These are phyloP conservation scores for Phytophthora macrochlamydospora DNA, from an alignment of 352 stramenopile genomes.

Conservation along the genomic window DNA sequence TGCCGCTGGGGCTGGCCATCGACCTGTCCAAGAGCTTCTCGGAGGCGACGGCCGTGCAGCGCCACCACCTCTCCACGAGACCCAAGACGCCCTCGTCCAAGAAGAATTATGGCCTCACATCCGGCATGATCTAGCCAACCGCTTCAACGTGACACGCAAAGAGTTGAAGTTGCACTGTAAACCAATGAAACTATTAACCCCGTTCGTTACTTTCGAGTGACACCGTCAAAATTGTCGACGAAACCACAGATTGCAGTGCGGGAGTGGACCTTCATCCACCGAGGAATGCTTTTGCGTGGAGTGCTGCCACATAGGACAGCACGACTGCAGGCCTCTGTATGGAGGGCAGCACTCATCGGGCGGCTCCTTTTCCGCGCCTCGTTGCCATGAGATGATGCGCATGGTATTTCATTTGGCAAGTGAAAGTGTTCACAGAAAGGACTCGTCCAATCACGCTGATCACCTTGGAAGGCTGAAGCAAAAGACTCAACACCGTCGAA, in stretches of 20 bases:
- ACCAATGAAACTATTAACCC: not conserved
- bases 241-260: not conserved
- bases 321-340: not conserved
- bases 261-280: not conserved
- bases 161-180: slow-evolving; percentile 3
- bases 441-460: slow-evolving; percentile 36
- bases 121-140: slow-evolving; percentile 45
- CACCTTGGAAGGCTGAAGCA: slow-evolving; percentile 10
- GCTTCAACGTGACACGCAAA: not conserved
- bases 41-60: slow-evolving; percentile 32
- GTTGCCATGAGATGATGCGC: not conserved
- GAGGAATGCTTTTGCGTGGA: not conserved
- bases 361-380: not conserved
- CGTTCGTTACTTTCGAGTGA: not conserved
- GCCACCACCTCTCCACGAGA: slow-evolving; percentile 29
- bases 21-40: slow-evolving; percentile 57
- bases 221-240: not conserved
- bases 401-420: slow-evolving; percentile 13
- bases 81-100: slow-evolving; percentile 36
- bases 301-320: not conserved
- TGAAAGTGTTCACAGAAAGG: slow-evolving; percentile 16
- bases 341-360: not conserved
- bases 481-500: slow-evolving; percentile 1
- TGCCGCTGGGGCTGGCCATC: slow-evolving; percentile 58
- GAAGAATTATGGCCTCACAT: slow-evolving; percentile 65